A percentile compares a stretch with the other conserved stretches of the same genome.
phyloP scores from a whole-genome alignment of 2,329 filamentous ascomycete genomes.

The Erysiphe neolycopersici region DNA sequence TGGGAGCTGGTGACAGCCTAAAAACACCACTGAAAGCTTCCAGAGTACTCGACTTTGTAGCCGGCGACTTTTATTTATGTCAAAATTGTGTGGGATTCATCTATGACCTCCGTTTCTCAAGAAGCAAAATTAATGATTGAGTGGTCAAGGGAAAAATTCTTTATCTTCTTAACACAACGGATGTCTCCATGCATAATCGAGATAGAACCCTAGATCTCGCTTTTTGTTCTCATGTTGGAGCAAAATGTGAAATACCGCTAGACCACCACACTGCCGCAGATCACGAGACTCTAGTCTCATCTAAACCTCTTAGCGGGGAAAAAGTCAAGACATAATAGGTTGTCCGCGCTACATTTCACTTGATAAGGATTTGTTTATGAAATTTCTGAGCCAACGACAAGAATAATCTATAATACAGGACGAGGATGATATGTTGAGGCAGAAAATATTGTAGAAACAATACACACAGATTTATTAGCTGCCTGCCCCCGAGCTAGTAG shows the following conservation, averaged over 20 bases:
- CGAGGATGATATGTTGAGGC: too few relatives aligned
- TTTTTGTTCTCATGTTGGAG: neutral
- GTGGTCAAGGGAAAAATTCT: neutral
- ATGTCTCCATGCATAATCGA: neutral
- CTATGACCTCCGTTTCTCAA: neutral
- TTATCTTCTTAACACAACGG: neutral
- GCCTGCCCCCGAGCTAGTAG: too few relatives aligned
- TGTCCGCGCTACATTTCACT: too few relatives aligned
- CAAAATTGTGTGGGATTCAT: neutral
- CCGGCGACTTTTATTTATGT: neutral
- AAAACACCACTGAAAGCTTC: neutral
- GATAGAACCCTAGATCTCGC: neutral
- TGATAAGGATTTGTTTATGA: too few relatives aligned
- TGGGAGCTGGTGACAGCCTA: too few relatives aligned
- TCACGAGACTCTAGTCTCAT: neutral
- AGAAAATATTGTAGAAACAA: too few relatives aligned
- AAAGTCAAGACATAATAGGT: too few relatives aligned
- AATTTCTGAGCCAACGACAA: too few relatives aligned
- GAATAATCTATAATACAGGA: too few relatives aligned
- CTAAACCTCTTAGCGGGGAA: neutral
- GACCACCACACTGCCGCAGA: neutral
- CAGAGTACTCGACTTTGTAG: neutral
- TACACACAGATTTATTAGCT: too few relatives aligned
- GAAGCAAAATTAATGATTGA: neutral
- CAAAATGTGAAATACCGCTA: neutral